Evolutionary conservation across 2,329 filamentous ascomycete species (phyloP), one percentile per base, ranked within the genome.

Genomic region (Pseudogymnoascus sp.): DNA sequence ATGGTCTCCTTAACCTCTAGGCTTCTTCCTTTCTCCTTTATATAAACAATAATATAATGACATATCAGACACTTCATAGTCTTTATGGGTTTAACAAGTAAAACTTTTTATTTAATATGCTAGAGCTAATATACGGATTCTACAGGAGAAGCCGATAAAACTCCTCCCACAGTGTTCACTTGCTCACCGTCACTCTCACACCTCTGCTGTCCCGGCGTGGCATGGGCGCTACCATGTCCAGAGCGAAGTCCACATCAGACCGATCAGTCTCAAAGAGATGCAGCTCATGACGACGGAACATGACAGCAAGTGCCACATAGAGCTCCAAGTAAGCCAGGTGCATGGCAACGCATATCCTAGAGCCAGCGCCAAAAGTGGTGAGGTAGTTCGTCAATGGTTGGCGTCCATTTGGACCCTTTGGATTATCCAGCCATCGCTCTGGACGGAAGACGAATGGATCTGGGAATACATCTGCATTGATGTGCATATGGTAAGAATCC

Each of bases 361-460:
- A 70, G 0, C 75, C 75, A 2, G 73, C 61, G n/a, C 69, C 70
- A 59, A 76, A 76, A 2, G 75, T 71, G 16, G 59, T 35, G 43
- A 67, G 63, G 71, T 71, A 12, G 73, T 31, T 49, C 5, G 12
- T 31, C 23, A 41, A 62, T 16, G 35, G 18, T 16, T 38, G 35
- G 35, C 35, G 35, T 38, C 35, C 31, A 33, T 21, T 28, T 38
- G 5, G 43, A 63, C 8, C 49, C 62, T 38, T 38, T 38, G 35
- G 35, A 38, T 38, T 38, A n/a, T 38, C 35, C 2, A 75, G 64
- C 72, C 73, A 75, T 21, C 73, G 65, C 28, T 75, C 71, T 5
- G 74, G 74, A 9, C 70, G 61, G 52, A 73, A 75, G 4, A 43
- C 37, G 40, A 63, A 67, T 8, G 65, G 62, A 5, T 66, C 62